These are phyloP conservation scores for Didymella pinodella DNA, from an alignment of 2,329 filamentous ascomycete genomes.

Conservation along the genomic window DNA sequence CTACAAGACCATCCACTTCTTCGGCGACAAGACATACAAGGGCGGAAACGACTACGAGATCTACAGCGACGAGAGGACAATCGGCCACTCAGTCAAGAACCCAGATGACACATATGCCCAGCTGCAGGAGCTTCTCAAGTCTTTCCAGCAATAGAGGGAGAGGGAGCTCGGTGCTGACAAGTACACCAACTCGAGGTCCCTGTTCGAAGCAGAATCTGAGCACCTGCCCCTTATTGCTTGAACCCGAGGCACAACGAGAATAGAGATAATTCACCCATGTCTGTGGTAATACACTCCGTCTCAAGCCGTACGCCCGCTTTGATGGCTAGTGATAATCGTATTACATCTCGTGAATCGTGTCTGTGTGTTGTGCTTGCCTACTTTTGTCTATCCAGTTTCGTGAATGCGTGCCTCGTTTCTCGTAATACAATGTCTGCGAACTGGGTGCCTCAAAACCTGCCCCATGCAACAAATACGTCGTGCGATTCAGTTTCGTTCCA, in stretches of 20 bases:
- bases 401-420: slow-evolving; percentile 6
- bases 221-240: background rate
- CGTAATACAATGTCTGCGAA: slow-evolving; percentile 4
- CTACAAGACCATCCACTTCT: slow-evolving; percentile 94
- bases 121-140: slow-evolving; percentile 78
- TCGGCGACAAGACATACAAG: slow-evolving; percentile 91
- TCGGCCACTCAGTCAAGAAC: slow-evolving; percentile 81
- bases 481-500: slow-evolving; percentile 1
- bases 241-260: background rate
- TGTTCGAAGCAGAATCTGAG: background rate
- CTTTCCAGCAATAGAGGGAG: slow-evolving; percentile 28
- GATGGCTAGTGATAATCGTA: background rate
- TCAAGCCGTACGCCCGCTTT: background rate
- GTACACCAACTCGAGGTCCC: background rate
- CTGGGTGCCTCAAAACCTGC: background rate
- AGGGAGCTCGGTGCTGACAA: background rate
- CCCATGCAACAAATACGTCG: background rate
- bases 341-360: background rate
- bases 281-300: no score
- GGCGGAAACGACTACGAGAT: slow-evolving; percentile 98
- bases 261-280: background rate
- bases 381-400: slow-evolving; percentile 8
- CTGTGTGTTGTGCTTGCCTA: background rate
- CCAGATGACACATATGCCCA: slow-evolving; percentile 84
- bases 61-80: slow-evolving; percentile 79